Conservation (phyloP, 2,329 filamentous ascomycete genomes). For the Apiospora malaysiana region DNA sequence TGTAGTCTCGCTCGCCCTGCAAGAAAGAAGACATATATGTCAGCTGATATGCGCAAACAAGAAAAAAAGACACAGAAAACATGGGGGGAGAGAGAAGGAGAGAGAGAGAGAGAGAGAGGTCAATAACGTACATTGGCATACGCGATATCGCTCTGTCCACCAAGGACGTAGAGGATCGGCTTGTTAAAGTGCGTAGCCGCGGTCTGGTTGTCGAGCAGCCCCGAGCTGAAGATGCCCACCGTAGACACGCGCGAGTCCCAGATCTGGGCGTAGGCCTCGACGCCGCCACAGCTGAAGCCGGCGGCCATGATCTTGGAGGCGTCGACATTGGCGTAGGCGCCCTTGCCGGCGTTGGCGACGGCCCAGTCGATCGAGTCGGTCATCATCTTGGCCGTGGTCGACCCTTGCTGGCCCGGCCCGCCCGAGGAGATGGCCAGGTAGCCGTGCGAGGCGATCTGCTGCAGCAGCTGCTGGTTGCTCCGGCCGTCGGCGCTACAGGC, state of each 20-base stretch:
- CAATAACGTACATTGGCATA: conserved; percentile 28
- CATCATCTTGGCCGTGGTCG: conserved; percentile 34
- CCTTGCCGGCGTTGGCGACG: conserved; percentile 28
- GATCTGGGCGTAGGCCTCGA: conserved; percentile 35
- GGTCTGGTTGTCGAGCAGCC: conserved; percentile 25
- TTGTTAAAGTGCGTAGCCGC: conserved; percentile 25
- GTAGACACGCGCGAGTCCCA: conserved; percentile 31
- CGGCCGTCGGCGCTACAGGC: conserved; percentile 34
- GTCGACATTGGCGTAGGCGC: conserved; percentile 32
- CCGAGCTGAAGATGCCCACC: conserved; percentile 35
- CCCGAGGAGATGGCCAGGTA: conserved; percentile 35
- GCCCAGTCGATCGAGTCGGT: conserved; percentile 32
- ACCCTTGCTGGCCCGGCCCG: conserved; percentile 26
- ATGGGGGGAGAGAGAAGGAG: not conserved
- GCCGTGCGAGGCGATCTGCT: conserved; percentile 36
- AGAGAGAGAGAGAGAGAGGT: not conserved
- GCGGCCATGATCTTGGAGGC: conserved; percentile 34
- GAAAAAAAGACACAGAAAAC: too few relatives aligned
- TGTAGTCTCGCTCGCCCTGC: conserved; percentile 30
- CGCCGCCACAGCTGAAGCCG: conserved; percentile 39
- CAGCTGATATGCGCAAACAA: not conserved
- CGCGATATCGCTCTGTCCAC: conserved; percentile 30
- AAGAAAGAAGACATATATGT: not conserved
- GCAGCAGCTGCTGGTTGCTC: conserved; percentile 28
- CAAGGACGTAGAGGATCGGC: conserved; percentile 31